A percentile compares a stretch with the other conserved stretches of the same genome.
Evolutionary conservation across 2,329 filamentous ascomycete species (phyloP).

Genomic region (Penicillium sp.): DNA sequence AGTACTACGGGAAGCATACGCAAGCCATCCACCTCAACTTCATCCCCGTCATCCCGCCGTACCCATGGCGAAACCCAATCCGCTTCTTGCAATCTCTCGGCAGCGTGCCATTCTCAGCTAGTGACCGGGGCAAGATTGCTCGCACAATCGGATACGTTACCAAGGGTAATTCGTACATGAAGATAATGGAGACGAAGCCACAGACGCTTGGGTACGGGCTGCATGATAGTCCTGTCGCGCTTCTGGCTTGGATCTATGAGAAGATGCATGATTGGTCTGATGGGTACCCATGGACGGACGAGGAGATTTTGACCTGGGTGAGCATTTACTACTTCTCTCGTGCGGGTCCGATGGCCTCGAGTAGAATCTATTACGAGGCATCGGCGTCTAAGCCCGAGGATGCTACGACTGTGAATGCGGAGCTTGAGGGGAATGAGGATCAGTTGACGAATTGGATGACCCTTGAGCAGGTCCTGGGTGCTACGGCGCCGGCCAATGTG

Average conservation of each 20-base stretch:
- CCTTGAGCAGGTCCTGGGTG: slow-evolving; percentile 25
- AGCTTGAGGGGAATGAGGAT: background rate
- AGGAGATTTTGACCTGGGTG: slow-evolving; percentile 71
- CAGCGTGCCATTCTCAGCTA: slow-evolving; percentile 27
- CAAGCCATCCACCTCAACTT: slow-evolving; percentile 60
- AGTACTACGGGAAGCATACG: slow-evolving; percentile 53
- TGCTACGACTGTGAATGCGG: background rate
- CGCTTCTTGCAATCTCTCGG: slow-evolving; percentile 42
- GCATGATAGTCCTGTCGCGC: slow-evolving; percentile 61
- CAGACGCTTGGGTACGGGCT: slow-evolving; percentile 66
- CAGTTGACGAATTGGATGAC: slow-evolving; percentile 11
- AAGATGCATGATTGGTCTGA: slow-evolving; percentile 75
- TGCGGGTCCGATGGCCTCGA: slow-evolving; percentile 61
- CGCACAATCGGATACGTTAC: slow-evolving; percentile 21
- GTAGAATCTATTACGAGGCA: slow-evolving; percentile 68
- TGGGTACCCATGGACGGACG: slow-evolving; percentile 64
- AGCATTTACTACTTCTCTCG: slow-evolving; percentile 65
- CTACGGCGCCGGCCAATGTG: slow-evolving; percentile 42
- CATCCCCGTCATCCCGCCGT: slow-evolving; percentile 46
- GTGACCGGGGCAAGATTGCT: slow-evolving; percentile 21
- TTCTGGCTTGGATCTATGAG: slow-evolving; percentile 75
- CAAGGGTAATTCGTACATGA: slow-evolving; percentile 47
- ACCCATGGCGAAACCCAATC: slow-evolving; percentile 49
- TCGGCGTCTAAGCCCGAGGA: slow-evolving; percentile 26
- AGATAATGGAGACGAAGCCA: slow-evolving; percentile 61